Conservation (phyloP, 805 yeast genomes). For the Lipomyces yamadae region DNA sequence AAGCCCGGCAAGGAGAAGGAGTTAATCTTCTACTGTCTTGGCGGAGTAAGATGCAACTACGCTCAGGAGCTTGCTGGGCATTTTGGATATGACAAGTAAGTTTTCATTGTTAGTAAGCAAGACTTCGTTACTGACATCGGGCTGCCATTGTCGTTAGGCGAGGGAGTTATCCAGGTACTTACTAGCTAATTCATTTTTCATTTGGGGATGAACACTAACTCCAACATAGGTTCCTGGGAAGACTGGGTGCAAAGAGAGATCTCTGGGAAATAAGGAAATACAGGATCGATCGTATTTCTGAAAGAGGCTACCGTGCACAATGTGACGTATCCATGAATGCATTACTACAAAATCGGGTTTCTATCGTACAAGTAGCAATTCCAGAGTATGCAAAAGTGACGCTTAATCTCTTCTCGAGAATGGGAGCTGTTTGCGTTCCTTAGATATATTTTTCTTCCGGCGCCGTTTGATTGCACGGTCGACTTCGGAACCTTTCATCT, state of each 20-base stretch:
- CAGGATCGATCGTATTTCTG: slow-evolving; percentile 5
- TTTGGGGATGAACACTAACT: not conserved
- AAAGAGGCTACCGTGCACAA: not conserved
- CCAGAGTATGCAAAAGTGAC: not conserved
- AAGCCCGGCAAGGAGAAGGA: slow-evolving; percentile 77
- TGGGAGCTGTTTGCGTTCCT: slow-evolving; percentile 43
- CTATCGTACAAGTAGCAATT: not conserved
- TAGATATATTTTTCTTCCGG: slow-evolving; percentile 36
- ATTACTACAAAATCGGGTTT: not conserved
- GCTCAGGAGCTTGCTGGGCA: slow-evolving; percentile 92
- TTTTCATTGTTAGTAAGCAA: not conserved
- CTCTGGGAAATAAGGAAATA: slow-evolving; percentile 9
- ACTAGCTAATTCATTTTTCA: not conserved
- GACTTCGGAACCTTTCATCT: slow-evolving; percentile 36
- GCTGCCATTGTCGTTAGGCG: slow-evolving; percentile 47
- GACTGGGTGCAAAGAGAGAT: slow-evolving; percentile 65
- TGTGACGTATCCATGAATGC: not conserved
- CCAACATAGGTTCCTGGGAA: slow-evolving; percentile 72
- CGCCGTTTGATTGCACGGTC: slow-evolving; percentile 35
- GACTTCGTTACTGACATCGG: not conserved
- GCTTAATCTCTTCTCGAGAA: slow-evolving; percentile 41
- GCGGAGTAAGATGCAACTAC: slow-evolving; percentile 87
- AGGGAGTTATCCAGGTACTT: slow-evolving; percentile 61
- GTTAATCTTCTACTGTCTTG: slow-evolving; percentile 87
- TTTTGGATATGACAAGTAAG: slow-evolving; percentile 72